Evolutionary conservation across 1,139 yeast species (phyloP), one percentile per base, ranked within the genome.

Genomic region (Scheffersomyces lignicola): DNA sequence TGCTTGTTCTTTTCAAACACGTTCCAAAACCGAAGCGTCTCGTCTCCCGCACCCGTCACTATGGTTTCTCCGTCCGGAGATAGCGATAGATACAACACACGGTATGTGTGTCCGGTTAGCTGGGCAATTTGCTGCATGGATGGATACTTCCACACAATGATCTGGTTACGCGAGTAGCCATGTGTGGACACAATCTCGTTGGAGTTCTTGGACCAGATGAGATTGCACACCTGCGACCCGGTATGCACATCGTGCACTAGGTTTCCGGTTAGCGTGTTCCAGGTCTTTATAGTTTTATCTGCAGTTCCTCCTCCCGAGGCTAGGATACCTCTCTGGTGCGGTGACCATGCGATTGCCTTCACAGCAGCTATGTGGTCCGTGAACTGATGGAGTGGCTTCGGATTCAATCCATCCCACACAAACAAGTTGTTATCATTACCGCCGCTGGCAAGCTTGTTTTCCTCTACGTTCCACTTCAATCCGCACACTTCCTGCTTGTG

Each of bases 31-130:
- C 97, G 62, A 40, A 92, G 65, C 0, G 98, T 92, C 59, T 94
- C 98, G 61, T 92, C 99, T 2, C 98, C 98, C 1, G 98, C 97
- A 1, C 98, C 99, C 0, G 98, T 90, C 3, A 92, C 98, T n/a
- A 92, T 84, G 0, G 97, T 88, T 44, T 87, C 90, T 1, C 98
- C 98, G 60, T 92, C 97, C 0, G 97, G 96, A n/a, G 95, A 84
- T 65, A 92, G 72, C 3, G 96, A 80, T 45, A 92, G 69, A 56
- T 92, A 94, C 33, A 94, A 65, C 7, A 92, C 98, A 42, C 99
- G 73, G 55, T 85, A 88, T 1, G 96, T 87, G 54, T 92, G 99
- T 0, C 97, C 98, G 7, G 95, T 88, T 37, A 92, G 73, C 30
- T 90, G 88, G 1, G 97, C 96, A 24, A 92, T 79, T 49, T 92